These are phyloP conservation scores for Cercophora samala DNA, from an alignment of 495 filamentous ascomycete species.

Conservation along the genomic window DNA sequence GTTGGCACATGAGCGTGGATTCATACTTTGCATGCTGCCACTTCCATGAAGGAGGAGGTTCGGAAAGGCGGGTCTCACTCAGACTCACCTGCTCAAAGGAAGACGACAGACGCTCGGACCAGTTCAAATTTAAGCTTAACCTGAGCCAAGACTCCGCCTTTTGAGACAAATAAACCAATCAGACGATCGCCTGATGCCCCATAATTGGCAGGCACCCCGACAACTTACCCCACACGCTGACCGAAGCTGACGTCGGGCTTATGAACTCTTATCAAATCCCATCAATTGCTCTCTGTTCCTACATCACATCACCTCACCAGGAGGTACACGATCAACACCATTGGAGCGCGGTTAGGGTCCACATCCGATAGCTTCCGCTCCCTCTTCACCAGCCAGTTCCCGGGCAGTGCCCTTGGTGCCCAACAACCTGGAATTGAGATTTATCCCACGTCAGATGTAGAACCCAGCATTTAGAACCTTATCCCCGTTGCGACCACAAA, in stretches of 20 bases:
- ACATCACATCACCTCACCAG: neutral
- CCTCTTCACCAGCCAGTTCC: too few relatives aligned
- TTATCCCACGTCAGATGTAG: neutral
- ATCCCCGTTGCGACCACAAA: neutral
- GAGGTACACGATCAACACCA: neutral
- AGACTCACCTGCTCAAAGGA: neutral
- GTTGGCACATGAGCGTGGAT: too few relatives aligned
- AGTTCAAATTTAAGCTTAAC: conserved; percentile 26
- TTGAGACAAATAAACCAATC: conserved; percentile 20
- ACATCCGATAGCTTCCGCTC: neutral
- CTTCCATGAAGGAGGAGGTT: neutral
- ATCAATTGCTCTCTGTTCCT: neutral
- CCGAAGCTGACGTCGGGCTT: neutral
- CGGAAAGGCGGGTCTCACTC: neutral
- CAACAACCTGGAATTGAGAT: too few relatives aligned
- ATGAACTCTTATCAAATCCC: neutral
- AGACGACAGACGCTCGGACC: conserved; percentile 11
- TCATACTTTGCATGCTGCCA: neutral
- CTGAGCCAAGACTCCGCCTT: conserved; percentile 23
- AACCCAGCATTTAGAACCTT: neutral
- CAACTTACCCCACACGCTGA: neutral
- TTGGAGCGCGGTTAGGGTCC: neutral
- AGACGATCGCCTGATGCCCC: conserved; percentile 1
- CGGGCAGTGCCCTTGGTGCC: too few relatives aligned
- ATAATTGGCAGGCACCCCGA: conserved; percentile 13